Evolutionary conservation across 192 early-diverging fungal species (phyloP).

Genomic region (Radiomyces spectabilis): DNA sequence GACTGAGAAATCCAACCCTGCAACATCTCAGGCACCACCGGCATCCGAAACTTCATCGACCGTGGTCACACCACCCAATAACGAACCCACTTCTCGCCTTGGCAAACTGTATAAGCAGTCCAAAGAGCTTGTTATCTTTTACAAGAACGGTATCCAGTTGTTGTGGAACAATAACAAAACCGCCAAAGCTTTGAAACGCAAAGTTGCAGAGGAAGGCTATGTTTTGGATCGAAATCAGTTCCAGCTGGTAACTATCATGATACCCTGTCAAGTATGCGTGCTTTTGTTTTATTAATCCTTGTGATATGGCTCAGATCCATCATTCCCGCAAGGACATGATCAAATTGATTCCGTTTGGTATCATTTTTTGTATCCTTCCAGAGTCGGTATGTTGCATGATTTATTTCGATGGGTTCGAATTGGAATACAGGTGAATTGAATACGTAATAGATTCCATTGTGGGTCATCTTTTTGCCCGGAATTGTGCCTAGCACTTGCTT

Average conservation of each 20-base stretch:
- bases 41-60: too few species aligned
- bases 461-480: constrained; percentile 41
- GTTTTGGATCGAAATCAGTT: constrained; percentile 33
- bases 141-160: constrained; percentile 45
- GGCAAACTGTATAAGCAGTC: constrained; percentile 16
- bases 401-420: background rate
- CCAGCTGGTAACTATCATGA: constrained; percentile 31
- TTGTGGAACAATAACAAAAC: constrained; percentile 43
- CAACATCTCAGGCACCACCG: too few species aligned
- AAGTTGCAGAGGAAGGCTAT: constrained; percentile 28
- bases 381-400: constrained; percentile 26
- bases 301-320: constrained; percentile 22
- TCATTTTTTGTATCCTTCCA: constrained; percentile 33
- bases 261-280: background rate
- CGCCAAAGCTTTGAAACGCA: constrained; percentile 26
- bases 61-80: too few species aligned
- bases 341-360: constrained; percentile 43
- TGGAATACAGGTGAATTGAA: background rate
- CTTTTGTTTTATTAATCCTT: background rate
- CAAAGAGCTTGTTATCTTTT: constrained; percentile 43
- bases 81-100: constrained; percentile 13
- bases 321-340: constrained; percentile 36
- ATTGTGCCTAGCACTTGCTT: constrained; percentile 47
- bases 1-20: too few species aligned
- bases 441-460: constrained; percentile 32